Evolutionary conservation across 805 yeast species (phyloP).

Genomic region (Yamadazyma sp.): DNA sequence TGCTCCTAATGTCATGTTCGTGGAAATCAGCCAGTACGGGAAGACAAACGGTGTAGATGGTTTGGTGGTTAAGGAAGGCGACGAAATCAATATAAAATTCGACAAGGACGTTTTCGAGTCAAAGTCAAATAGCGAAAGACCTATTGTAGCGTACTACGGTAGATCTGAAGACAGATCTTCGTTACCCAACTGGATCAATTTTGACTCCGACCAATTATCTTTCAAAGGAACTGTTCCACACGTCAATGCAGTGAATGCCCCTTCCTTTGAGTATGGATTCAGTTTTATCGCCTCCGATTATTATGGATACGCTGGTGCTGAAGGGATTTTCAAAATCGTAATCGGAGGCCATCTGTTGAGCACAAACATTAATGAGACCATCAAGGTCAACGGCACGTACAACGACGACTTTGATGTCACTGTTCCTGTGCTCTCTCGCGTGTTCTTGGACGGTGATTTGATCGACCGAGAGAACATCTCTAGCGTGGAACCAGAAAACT

Average conservation of each 20-base stretch:
- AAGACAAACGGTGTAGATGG: conserved; percentile 75
- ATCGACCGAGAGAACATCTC: conserved; percentile 57
- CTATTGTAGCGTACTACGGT: conserved; percentile 72
- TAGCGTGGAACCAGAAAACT: conserved; percentile 44
- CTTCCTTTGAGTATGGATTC: conserved; percentile 70
- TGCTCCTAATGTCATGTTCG: conserved; percentile 42
- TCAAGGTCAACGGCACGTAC: conserved; percentile 66
- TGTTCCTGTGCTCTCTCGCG: conserved; percentile 61
- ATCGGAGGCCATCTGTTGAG: conserved; percentile 89
- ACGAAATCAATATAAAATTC: conserved; percentile 64
- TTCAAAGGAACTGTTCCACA: conserved; percentile 89
- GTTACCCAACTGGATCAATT: conserved; percentile 84
- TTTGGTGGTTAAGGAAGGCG: conserved; percentile 69
- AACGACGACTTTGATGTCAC: conserved; percentile 52
- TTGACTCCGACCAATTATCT: conserved; percentile 59
- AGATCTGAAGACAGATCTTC: conserved; percentile 81
- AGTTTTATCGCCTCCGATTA: conserved; percentile 78
- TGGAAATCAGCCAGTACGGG: conserved; percentile 64
- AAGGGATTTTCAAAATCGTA: conserved; percentile 65
- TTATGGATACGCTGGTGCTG: conserved; percentile 69
- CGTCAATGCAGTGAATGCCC: conserved; percentile 84
- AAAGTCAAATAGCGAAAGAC: conserved; percentile 42
- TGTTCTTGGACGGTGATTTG: conserved; percentile 60
- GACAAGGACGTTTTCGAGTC: conserved; percentile 53
- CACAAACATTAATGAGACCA: conserved; percentile 57